These are phyloP conservation scores for Fonsecaea nubica DNA, from an alignment of 2,329 filamentous ascomycete genomes.

Conservation along the genomic window DNA sequence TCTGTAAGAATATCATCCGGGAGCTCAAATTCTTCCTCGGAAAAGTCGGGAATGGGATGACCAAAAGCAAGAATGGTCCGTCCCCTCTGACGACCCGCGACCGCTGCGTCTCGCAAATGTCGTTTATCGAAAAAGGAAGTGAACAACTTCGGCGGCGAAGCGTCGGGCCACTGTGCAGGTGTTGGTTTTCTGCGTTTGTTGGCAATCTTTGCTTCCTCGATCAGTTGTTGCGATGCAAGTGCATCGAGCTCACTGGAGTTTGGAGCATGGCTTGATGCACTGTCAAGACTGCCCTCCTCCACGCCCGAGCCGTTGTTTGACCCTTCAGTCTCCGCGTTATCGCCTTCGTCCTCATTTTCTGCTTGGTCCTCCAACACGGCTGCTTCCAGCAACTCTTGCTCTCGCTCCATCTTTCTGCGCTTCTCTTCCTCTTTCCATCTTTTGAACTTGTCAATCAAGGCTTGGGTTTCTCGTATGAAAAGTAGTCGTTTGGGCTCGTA, in stretches of 20 bases:
- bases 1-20: slow-evolving; percentile 65
- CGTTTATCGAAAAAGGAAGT: slow-evolving; percentile 85
- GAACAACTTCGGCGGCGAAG: slow-evolving; percentile 66
- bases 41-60: slow-evolving; percentile 74
- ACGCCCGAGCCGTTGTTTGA: slow-evolving; percentile 11
- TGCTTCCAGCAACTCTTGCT: slow-evolving; percentile 63
- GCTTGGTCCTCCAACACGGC: slow-evolving; percentile 44
- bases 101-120: slow-evolving; percentile 77
- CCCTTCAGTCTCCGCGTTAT: slow-evolving; percentile 35
- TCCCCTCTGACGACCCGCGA: slow-evolving; percentile 74
- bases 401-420: slow-evolving; percentile 76
- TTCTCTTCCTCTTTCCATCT: slow-evolving; percentile 91
- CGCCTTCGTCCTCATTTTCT: slow-evolving; percentile 34
- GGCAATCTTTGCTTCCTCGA: slow-evolving; percentile 70
- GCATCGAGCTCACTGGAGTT: slow-evolving; percentile 75
- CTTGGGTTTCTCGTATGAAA: slow-evolving; percentile 82
- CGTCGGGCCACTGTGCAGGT: slow-evolving; percentile 22
- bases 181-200: slow-evolving; percentile 33
- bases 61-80: slow-evolving; percentile 82
- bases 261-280: slow-evolving; percentile 56
- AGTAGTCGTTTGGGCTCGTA: slow-evolving; percentile 85
- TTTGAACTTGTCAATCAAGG: slow-evolving; percentile 84
- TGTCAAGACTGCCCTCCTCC: slow-evolving; percentile 28
- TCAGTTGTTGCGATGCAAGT: slow-evolving; percentile 74
- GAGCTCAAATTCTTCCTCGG: slow-evolving; percentile 74